These are phyloP conservation scores for Babesia caballi DNA, from an alignment of 169 alveolate genomes.

Conservation along the genomic window DNA sequence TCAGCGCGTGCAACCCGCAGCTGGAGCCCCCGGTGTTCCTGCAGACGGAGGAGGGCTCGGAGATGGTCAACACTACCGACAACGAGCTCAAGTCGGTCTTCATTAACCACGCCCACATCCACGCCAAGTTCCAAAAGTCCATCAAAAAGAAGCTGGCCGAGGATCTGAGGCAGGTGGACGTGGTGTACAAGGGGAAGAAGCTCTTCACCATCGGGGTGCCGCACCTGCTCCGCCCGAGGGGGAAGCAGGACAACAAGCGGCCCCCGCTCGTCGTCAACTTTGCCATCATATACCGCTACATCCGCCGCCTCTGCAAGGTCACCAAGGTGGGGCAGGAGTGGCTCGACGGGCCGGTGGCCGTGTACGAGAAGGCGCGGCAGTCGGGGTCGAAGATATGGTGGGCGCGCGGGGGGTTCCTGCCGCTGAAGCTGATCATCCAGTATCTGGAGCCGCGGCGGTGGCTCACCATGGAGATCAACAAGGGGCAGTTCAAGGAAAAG, in stretches of 20 bases:
- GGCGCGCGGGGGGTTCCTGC: constrained; percentile 55
- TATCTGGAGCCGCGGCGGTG: constrained; percentile 5
- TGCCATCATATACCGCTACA: constrained; percentile 30
- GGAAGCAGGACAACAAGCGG: neutral
- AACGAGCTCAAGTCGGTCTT: neutral
- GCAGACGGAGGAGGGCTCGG: constrained; percentile 4
- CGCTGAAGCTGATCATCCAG: constrained; percentile 27
- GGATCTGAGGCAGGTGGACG: constrained; percentile 31
- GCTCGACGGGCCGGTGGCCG: constrained; percentile 35
- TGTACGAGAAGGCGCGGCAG: constrained; percentile 21
- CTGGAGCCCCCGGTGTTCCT: constrained; percentile 32
- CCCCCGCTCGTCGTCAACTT: constrained; percentile 42
- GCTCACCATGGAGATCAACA: constrained; percentile 1
- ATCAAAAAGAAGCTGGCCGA: neutral
- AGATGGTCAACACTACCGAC: neutral
- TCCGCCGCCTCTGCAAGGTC: constrained; percentile 9
- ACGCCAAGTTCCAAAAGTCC: constrained; percentile 15
- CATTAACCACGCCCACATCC: neutral
- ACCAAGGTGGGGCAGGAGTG: constrained; percentile 20
- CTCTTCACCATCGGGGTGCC: constrained; percentile 47
- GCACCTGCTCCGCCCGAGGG: constrained; percentile 1
- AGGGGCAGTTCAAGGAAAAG: constrained; percentile 6
- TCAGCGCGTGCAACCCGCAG: constrained; percentile 35
- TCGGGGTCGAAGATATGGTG: constrained; percentile 34
- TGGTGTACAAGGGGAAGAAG: constrained; percentile 15